A percentile compares a stretch with the other conserved stretches of the same genome.
These are phyloP conservation scores for Acephala macrosclerotiorum DNA, from an alignment of 2,329 filamentous ascomycete species.

Conservation along the genomic window DNA sequence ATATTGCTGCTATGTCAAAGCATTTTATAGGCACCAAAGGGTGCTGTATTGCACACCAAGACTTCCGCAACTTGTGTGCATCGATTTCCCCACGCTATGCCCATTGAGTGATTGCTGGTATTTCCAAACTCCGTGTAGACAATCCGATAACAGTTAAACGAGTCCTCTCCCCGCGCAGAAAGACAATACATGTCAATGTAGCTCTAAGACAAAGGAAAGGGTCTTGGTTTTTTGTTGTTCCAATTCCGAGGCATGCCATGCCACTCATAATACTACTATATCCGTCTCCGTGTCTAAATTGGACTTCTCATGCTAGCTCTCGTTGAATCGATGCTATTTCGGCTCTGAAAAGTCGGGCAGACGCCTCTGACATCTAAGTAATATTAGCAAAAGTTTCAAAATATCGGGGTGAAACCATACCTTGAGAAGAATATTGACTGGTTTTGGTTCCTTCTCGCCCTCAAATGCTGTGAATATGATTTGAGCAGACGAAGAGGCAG, in stretches of 20 bases:
- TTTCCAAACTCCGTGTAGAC: slow-evolving; percentile 37
- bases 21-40: slow-evolving; percentile 9
- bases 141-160: slow-evolving; percentile 25
- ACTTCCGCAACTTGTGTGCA: slow-evolving; percentile 2
- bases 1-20: slow-evolving; percentile 4
- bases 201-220: slow-evolving; percentile 37
- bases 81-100: slow-evolving; percentile 8
- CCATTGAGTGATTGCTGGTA: slow-evolving; percentile 25
- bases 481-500: slow-evolving; percentile 54
- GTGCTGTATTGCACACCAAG: slow-evolving; percentile 1
- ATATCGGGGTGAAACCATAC: slow-evolving; percentile 49
- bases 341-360: slow-evolving; percentile 42
- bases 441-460: slow-evolving; percentile 59
- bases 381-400: slow-evolving; percentile 26
- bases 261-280: neutral
- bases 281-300: too few species aligned
- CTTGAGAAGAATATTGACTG: slow-evolving; percentile 67
- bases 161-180: slow-evolving; percentile 23
- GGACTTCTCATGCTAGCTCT: too few species aligned
- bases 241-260: neutral
- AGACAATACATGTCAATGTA: slow-evolving; percentile 30
- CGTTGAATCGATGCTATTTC: slow-evolving; percentile 46
- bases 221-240: neutral
- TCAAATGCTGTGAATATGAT: slow-evolving; percentile 72
- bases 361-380: slow-evolving; percentile 43